These are phyloP conservation scores for Cicer pinnatifidum DNA, from an alignment of 306 rosid genomes.

Conservation along the genomic window DNA sequence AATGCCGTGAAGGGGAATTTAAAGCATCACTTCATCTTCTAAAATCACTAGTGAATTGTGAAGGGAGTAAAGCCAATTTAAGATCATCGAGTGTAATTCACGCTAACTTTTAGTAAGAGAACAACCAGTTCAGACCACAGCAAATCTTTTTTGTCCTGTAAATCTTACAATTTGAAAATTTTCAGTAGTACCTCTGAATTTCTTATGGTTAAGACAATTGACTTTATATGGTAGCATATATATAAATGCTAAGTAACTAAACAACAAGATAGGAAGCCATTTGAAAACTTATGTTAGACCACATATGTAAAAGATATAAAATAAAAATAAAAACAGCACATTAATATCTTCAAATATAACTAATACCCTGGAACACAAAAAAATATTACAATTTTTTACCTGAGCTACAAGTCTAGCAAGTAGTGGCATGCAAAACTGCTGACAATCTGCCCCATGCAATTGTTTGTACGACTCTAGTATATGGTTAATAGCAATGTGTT, in stretches of 20 bases:
- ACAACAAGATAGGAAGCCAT: conserved; percentile 10
- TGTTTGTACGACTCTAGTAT: conserved; percentile 74
- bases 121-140: conserved; percentile 16
- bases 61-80: not conserved
- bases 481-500: conserved; percentile 70
- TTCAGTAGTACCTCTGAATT: conserved; percentile 17
- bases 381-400: conserved; percentile 53
- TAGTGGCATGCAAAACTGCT: conserved; percentile 77
- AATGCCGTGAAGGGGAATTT: not conserved
- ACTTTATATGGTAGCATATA: conserved; percentile 23
- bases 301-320: conserved; percentile 18
- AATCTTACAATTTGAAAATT: conserved; percentile 19
- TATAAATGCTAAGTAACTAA: conserved; percentile 32
- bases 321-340: not conserved
- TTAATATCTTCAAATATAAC: conserved; percentile 20
- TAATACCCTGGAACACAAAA: conserved; percentile 17
- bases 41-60: not conserved
- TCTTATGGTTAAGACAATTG: not conserved
- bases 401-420: conserved; percentile 95
- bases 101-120: not conserved
- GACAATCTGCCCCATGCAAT: conserved; percentile 62
- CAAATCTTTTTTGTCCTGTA: conserved; percentile 20
- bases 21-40: not conserved
- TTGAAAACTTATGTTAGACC: conserved; percentile 36
- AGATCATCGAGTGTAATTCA: not conserved